Evolutionary conservation across 2,329 filamentous ascomycete species (phyloP).

Genomic region (Verticillium dahliae): DNA sequence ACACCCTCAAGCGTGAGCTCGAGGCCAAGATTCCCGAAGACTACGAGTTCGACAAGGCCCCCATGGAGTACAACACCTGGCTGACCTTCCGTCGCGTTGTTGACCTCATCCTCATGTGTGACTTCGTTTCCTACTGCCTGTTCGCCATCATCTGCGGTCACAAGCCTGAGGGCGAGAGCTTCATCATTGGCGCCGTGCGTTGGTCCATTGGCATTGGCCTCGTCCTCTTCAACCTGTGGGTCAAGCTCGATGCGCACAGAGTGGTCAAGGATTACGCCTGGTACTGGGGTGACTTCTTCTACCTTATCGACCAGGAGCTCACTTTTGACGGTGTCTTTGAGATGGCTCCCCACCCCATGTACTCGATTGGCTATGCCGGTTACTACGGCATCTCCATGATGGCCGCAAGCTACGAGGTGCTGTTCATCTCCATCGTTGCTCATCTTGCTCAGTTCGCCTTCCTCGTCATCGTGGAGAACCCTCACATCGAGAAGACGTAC

Average conservation of each 20-base stretch:
- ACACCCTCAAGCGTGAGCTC: conserved; percentile 78
- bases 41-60: conserved; percentile 88
- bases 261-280: conserved; percentile 99
- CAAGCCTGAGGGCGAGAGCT: conserved; percentile 65
- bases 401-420: conserved; percentile 93
- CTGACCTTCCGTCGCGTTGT: conserved; percentile 91
- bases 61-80: conserved; percentile 99
- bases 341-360: conserved; percentile 98
- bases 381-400: conserved; percentile 99
- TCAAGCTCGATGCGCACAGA: conserved; percentile 93
- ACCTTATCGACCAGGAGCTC: conserved; percentile 92
- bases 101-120: conserved; percentile 97
- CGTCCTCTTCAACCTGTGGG: conserved; percentile 94
- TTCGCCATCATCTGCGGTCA: conserved; percentile 86
- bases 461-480: conserved; percentile 85
- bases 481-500: conserved; percentile 97
- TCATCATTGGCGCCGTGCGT: conserved; percentile 62
- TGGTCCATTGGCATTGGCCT: conserved; percentile 75
- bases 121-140: conserved; percentile 93
- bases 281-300: conserved; percentile 99
- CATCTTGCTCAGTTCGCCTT: conserved; percentile 94
- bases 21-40: conserved; percentile 92
- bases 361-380: conserved; percentile 94
- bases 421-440: conserved; percentile 93
- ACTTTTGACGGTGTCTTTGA: conserved; percentile 99